A percentile compares a stretch with the other conserved stretches of the same genome.
Conservation (phyloP, 495 filamentous ascomycete species). For the Ramalina peruviana region DNA sequence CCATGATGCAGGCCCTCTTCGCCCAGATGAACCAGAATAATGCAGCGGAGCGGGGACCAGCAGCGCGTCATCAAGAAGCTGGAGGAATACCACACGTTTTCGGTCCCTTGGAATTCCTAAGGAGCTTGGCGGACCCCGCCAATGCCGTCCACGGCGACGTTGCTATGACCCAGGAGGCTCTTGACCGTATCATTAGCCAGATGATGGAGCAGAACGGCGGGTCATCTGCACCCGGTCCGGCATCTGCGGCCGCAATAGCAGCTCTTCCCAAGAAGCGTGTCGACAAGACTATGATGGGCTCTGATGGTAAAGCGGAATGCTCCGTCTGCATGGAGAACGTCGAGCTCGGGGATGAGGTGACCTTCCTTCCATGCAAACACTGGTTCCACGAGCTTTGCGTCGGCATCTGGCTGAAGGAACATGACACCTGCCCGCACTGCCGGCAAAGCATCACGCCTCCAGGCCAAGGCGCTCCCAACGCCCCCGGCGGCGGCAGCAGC, state of each 20-base stretch:
- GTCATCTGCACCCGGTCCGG: slow-evolving; percentile 71
- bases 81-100: background rate
- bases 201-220: slow-evolving; percentile 70
- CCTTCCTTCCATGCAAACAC: slow-evolving; percentile 72
- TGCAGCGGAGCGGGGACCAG: background rate
- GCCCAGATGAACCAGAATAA: background rate
- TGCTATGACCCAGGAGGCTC: slow-evolving; percentile 81
- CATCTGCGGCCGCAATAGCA: slow-evolving; percentile 57
- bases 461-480: slow-evolving; percentile 5
- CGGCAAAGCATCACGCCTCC: slow-evolving; percentile 49
- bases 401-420: slow-evolving; percentile 65
- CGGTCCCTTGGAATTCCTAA: slow-evolving; percentile 27
- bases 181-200: slow-evolving; percentile 77
- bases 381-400: slow-evolving; percentile 82
- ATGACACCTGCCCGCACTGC: slow-evolving; percentile 86
- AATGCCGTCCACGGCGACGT: slow-evolving; percentile 56
- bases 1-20: background rate
- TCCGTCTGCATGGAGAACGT: slow-evolving; percentile 90
- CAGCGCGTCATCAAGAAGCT: background rate
- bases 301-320: slow-evolving; percentile 59
- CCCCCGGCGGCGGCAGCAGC: background rate
- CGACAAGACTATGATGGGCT: slow-evolving; percentile 48
- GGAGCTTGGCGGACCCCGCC: slow-evolving; percentile 42
- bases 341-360: slow-evolving; percentile 57
- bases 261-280: slow-evolving; percentile 56